Evolutionary conservation across 441 rosid genomes (phyloP).

Genomic region (Adansonia gregorii): DNA sequence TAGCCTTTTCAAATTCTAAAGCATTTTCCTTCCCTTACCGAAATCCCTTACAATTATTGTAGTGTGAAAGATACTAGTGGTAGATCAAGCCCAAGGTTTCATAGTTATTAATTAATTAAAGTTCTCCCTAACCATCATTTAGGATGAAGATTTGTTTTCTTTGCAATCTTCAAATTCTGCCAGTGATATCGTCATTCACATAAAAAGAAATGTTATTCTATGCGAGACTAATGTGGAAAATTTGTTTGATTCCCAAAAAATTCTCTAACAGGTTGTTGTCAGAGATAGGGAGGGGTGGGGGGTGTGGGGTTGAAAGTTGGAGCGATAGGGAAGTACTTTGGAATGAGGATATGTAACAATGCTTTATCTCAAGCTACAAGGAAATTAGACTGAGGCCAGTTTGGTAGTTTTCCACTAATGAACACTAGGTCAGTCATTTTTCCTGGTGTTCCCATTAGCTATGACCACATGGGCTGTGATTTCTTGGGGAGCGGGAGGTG

Average conservation of each 20-base stretch:
- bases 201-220: neutral
- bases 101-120: constrained; percentile 3
- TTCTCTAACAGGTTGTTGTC: neutral
- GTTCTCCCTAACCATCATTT: neutral
- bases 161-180: neutral
- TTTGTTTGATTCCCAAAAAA: neutral
- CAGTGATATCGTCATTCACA: neutral
- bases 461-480: constrained; percentile 22
- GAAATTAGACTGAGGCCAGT: constrained; percentile 9
- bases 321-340: constrained; percentile 15
- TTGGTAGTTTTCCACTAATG: constrained; percentile 40
- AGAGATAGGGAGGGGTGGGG: neutral
- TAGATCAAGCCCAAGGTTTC: constrained; percentile 20
- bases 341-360: neutral
- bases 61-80: constrained; percentile 3
- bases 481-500: constrained; percentile 25
- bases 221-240: neutral
- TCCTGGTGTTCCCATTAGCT: constrained; percentile 30
- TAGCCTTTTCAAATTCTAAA: constrained; percentile 25
- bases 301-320: constrained; percentile 17
- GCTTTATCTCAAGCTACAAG: neutral
- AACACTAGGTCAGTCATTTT: constrained; percentile 19
- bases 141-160: neutral
- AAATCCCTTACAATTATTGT: neutral
- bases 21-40: constrained; percentile 18